phyloP scores from a whole-genome alignment of 2,329 filamentous ascomycete species.

The Sphaerulina vaccinii region DNA sequence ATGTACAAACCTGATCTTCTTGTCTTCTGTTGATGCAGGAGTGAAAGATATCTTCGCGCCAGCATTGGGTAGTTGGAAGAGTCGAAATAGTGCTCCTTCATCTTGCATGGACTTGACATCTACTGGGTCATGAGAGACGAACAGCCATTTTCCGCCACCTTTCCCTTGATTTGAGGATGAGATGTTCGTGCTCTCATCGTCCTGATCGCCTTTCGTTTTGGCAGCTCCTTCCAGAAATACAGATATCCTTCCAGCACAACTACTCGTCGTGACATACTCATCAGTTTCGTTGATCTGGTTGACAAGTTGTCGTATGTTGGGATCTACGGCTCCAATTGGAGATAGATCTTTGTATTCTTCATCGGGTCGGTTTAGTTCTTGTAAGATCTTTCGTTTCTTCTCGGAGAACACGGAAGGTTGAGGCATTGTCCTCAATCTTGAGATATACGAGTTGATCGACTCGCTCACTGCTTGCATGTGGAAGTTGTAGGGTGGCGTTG shows the following conservation, averaged over 20 bases:
- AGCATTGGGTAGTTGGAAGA: slow-evolving; percentile 22
- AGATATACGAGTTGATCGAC: neutral
- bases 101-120: slow-evolving; percentile 18
- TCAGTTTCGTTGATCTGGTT: slow-evolving; percentile 70
- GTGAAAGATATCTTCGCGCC: neutral
- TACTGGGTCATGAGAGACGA: slow-evolving; percentile 78
- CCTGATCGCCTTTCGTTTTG: slow-evolving; percentile 28
- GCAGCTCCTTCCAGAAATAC: slow-evolving; percentile 82
- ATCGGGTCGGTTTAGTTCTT: slow-evolving; percentile 66
- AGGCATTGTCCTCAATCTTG: neutral
- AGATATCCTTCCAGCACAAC: slow-evolving; percentile 82
- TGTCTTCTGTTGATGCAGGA: neutral
- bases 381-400: slow-evolving; percentile 72
- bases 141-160: slow-evolving; percentile 82
- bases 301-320: slow-evolving; percentile 73
- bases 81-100: slow-evolving; percentile 18
- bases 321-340: slow-evolving; percentile 85
- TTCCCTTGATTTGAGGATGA: slow-evolving; percentile 63
- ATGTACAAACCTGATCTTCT: slow-evolving; percentile 56
- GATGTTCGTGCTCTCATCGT: slow-evolving; percentile 41
- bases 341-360: slow-evolving; percentile 77
- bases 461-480: neutral
- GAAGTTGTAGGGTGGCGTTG: neutral
- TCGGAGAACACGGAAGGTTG: slow-evolving; percentile 16
- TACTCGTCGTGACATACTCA: slow-evolving; percentile 87